Conservation (phyloP, 179 eudicot species). For the Beta macrorhiza region DNA sequence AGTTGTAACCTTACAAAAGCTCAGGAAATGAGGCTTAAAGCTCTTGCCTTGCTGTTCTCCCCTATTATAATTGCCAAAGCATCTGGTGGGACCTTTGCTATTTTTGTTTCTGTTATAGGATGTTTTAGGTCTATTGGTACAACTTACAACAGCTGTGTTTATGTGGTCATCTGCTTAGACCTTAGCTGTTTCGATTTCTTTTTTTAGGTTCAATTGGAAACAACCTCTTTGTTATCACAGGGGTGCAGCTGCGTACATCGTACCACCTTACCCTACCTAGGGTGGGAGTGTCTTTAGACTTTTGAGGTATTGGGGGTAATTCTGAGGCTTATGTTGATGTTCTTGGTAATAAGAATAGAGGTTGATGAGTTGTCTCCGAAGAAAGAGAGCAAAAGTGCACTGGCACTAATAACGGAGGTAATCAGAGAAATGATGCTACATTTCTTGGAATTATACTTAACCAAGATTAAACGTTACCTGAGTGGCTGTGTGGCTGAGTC, state of each 20-base stretch:
- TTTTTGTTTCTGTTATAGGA: too few species aligned
- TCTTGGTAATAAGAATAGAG: not conserved
- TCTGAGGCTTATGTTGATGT: not conserved
- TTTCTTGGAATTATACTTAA: not conserved
- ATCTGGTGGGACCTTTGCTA: too few species aligned
- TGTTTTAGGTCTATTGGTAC: too few species aligned
- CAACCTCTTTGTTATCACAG: not conserved
- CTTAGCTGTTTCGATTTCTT: too few species aligned
- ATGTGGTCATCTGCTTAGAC: too few species aligned
- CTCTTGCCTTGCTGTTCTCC: too few species aligned
- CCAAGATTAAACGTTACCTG: not conserved
- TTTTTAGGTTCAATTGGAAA: not conserved
- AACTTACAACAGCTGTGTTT: too few species aligned
- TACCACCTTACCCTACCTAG: not conserved
- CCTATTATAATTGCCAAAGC: too few species aligned
- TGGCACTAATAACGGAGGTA: not conserved
- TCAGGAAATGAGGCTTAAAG: too few species aligned
- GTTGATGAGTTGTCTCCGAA: not conserved
- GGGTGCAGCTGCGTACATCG: not conserved
- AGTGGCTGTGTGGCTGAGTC: not conserved
- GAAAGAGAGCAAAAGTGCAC: not conserved
- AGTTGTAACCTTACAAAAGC: too few species aligned
- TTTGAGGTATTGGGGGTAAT: not conserved
- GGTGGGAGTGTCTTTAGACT: not conserved
- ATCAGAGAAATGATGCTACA: not conserved